Evolutionary conservation across 2,329 filamentous ascomycete species (phyloP).

Genomic region (Aspergillus aculeatinus): DNA sequence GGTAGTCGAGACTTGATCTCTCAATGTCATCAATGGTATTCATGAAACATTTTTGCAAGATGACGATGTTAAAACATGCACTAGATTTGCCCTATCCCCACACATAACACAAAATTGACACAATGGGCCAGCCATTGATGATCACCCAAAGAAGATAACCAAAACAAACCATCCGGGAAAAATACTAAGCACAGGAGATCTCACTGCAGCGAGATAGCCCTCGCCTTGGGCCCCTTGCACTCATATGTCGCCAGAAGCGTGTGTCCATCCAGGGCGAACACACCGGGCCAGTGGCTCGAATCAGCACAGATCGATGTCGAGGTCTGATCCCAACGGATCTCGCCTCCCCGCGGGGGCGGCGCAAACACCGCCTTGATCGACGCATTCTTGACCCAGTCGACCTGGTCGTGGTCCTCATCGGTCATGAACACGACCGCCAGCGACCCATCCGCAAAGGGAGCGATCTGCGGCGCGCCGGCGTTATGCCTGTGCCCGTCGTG

Average conservation of each 20-base stretch:
- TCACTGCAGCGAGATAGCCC: conserved; percentile 20
- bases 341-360: conserved; percentile 12
- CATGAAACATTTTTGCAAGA: no score
- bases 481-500: conserved; percentile 32
- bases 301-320: conserved; percentile 27
- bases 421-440: conserved; percentile 51
- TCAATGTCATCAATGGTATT: no score
- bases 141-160: no score
- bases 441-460: conserved; percentile 39
- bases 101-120: no score
- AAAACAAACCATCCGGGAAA: neutral
- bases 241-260: conserved; percentile 32
- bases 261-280: conserved; percentile 28
- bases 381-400: conserved; percentile 42
- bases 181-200: no score
- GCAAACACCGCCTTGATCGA: conserved; percentile 45
- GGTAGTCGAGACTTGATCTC: no score
- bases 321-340: no score
- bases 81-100: no score
- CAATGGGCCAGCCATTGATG: no score
- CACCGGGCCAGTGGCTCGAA: conserved; percentile 42
- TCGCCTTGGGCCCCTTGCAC: conserved; percentile 27
- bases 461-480: conserved; percentile 49
- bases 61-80: no score
- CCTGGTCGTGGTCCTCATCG: conserved; percentile 41